These are phyloP conservation scores for Cytospora paraplurivora DNA, from an alignment of 2,329 filamentous ascomycete genomes.

Conservation along the genomic window DNA sequence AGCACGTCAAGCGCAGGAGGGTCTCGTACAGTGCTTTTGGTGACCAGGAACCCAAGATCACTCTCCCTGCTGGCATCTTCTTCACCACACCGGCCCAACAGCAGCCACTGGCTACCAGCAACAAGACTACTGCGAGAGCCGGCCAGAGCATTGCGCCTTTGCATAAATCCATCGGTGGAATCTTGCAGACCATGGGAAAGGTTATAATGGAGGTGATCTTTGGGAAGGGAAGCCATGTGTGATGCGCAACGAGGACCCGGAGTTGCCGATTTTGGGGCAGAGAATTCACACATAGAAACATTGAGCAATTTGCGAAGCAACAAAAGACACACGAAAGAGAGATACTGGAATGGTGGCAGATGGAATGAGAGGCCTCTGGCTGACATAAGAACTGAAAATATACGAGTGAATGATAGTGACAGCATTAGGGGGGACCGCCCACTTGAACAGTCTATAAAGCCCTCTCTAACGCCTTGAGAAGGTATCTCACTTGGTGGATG, in stretches of 20 bases:
- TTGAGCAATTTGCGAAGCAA: too few relatives aligned
- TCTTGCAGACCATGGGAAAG: not conserved
- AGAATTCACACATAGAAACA: too few relatives aligned
- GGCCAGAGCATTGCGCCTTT: not conserved
- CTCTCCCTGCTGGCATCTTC: not conserved
- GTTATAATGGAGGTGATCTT: not conserved
- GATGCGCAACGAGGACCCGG: not conserved
- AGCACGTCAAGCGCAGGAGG: constrained; percentile 22
- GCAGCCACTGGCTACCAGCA: not conserved
- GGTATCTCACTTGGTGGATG: too few relatives aligned
- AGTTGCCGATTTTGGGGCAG: too few relatives aligned
- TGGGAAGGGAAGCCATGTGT: not conserved
- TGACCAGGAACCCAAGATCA: not conserved
- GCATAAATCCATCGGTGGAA: not conserved
- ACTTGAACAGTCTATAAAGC: too few relatives aligned
- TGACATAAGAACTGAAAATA: too few relatives aligned
- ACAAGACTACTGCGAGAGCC: not conserved
- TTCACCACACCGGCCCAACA: not conserved
- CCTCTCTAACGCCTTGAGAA: too few relatives aligned
- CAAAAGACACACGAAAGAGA: too few relatives aligned
- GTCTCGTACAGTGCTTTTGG: constrained; percentile 13
- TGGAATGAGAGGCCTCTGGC: too few relatives aligned
- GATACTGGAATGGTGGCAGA: too few relatives aligned
- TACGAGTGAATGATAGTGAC: too few relatives aligned
- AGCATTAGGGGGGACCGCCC: too few relatives aligned